Base-by-base conservation (phyloP, 2,329 filamentous ascomycete species). In the Aphanocladium album region DNA sequence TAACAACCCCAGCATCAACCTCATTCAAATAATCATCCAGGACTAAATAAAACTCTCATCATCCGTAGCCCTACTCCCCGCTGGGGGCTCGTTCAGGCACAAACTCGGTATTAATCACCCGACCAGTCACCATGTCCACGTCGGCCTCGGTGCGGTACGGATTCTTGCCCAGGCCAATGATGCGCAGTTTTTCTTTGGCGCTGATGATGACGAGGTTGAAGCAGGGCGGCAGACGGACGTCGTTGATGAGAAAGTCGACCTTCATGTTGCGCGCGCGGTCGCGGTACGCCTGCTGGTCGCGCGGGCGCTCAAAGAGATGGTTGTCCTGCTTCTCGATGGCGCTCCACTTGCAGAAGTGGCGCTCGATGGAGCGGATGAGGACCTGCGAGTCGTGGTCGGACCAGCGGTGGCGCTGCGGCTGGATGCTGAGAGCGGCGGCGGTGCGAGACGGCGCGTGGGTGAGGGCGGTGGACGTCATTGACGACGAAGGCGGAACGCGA, bases 241-340 rank as follows among this genome's bases (percentile, higher is more conserved):
- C 80, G 2, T 71, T 68, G 55, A 77, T 73, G 17, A 85, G 72
- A 50, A 80, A 75, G 35, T 80, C 77, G 39, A 82, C 79, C 72
- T 85, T 85, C 59, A 83, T 64, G 60, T 83, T 79, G 54, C 83
- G 79, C n/a, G 83, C 83, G 70, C 81, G 82, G 74, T 85, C 83
- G 7, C 83, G 81, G 60, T 82, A 76, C 5, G 80, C 79, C 68
- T 84, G 82, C 71, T 84, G 82, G 65, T 79, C 77, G 54, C 82
- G 80, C 2, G 68, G 67, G 17, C 70, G 64, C 47, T 80, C 72
- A 58, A 83, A 83, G 2, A 60, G 61, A 19, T 73, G 35, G 0
- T 66, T 65, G 30, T 74, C 70, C 5, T 66, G 45, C 27, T 63
- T 66, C 61, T 74, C 64, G 2, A 76, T 76, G 41, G 14, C n/a